Base-by-base conservation (phyloP, 2,329 filamentous ascomycete species). In the Phaeophleospora eucalypticola region DNA sequence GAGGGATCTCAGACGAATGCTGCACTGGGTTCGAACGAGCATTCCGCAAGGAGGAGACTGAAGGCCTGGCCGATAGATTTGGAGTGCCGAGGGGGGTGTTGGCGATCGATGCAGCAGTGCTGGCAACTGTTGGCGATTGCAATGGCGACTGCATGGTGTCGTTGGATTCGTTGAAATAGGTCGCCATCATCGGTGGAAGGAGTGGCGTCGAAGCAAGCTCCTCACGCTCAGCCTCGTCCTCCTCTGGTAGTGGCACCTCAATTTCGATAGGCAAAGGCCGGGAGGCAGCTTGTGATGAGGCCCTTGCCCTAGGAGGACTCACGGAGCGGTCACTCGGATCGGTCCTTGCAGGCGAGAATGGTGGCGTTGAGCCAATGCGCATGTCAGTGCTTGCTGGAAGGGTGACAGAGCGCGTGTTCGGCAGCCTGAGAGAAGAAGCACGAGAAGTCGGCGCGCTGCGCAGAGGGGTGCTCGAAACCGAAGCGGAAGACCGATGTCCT, bases 201-300 rank as follows among this genome's bases (percentile, higher is more conserved):
- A 96, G 76, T 33, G 90, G 91, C 2, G 90, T 96, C 3, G 85
- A 85, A 0, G 87, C 85, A 57, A 87, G 71, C 70, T 82, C 65
- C 70, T 82, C 70, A 71, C 81, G 67, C 69, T 72, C 68, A 20
- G 68, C 57, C 37, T 71, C 64, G 19, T 71, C 68, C 2, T 79
- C 67, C 58, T 81, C 41, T 4, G 50, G 43, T 15, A 51, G 43
- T 18, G 56, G 51, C 4, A 63, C 53, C 7, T 50, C 50, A 15
- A 62, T 59, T 7, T 59, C 57, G 9, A 54, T 44, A 12, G 24
- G n/a, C n/a, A n/a, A n/a, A 4, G 53, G 48, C 37, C 43, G 42
- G 18, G 46, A 46, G 14, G 42, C 46, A 3, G 45, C 49, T 18
- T 42, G 46, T 38, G 54, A 51, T 3, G 43, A 20, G 8, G 49